Evolutionary conservation across 768 basidiomycete species (phyloP).

Genomic region (Rossbeevera mucosa): DNA sequence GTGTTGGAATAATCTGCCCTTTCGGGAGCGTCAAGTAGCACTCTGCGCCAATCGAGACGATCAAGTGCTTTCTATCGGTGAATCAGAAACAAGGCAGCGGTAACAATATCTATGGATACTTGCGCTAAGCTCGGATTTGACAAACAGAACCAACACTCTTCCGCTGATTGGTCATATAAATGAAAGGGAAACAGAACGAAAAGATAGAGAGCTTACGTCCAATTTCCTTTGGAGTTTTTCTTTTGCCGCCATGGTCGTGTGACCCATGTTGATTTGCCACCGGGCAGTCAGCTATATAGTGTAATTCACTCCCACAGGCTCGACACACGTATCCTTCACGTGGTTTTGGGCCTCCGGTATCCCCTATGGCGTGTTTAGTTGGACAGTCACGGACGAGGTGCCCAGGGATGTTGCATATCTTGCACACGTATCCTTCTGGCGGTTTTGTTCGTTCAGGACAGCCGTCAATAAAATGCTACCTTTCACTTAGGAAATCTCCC

Average conservation of each 20-base stretch:
- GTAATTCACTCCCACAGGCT: slow-evolving; percentile 82
- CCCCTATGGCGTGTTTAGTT: slow-evolving; percentile 67
- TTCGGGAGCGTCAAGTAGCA: slow-evolving; percentile 96
- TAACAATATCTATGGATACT: slow-evolving; percentile 26
- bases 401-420: slow-evolving; percentile 77
- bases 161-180: slow-evolving; percentile 46
- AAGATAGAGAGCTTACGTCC: slow-evolving; percentile 53
- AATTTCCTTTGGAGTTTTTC: slow-evolving; percentile 70
- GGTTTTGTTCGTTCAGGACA: slow-evolving; percentile 75
- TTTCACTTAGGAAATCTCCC: slow-evolving; percentile 3
- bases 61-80: slow-evolving; percentile 78
- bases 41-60: slow-evolving; percentile 89
- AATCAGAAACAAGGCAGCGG: slow-evolving; percentile 7
- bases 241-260: slow-evolving; percentile 31
- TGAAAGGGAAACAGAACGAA: background rate
- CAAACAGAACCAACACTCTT: slow-evolving; percentile 98
- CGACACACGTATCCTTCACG: slow-evolving; percentile 85
- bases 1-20: slow-evolving; percentile 88
- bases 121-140: slow-evolving; percentile 90
- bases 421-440: slow-evolving; percentile 84
- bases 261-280: slow-evolving; percentile 51
- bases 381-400: slow-evolving; percentile 92
- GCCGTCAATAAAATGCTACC: slow-evolving; percentile 68
- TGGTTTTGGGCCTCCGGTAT: slow-evolving; percentile 80
- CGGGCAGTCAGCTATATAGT: slow-evolving; percentile 86